Conservation (phyloP, 306 rosid species). For the Potentilla sterilis region DNA sequence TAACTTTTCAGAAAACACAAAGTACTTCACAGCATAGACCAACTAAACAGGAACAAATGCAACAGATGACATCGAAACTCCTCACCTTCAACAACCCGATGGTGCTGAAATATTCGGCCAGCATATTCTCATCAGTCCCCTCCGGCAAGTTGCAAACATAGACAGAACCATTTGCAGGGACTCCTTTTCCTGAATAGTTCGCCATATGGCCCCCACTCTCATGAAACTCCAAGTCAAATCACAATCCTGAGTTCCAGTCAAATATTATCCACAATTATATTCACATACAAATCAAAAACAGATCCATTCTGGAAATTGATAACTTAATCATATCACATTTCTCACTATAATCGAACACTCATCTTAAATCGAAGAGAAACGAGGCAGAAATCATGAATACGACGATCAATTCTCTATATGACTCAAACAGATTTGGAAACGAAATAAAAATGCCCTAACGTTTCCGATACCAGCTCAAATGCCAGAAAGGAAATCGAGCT, state of each 20-base stretch:
- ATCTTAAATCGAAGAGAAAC: background rate
- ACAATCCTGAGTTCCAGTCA: slow-evolving; percentile 28
- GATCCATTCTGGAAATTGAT: background rate
- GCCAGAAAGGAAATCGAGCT: background rate
- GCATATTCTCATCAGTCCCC: slow-evolving; percentile 79
- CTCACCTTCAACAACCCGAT: slow-evolving; percentile 88
- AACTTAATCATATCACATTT: background rate
- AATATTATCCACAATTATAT: background rate
- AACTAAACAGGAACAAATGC: background rate
- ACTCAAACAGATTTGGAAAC: slow-evolving; percentile 1
- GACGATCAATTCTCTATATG: background rate
- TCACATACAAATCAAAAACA: background rate
- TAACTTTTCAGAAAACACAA: background rate
- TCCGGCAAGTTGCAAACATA: slow-evolving; percentile 91
- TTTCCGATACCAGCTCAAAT: too few relatives aligned
- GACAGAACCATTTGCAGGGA: slow-evolving; percentile 76
- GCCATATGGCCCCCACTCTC: slow-evolving; percentile 76
- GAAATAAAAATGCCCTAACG: too few relatives aligned
- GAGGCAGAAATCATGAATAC: background rate
- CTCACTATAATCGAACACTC: background rate
- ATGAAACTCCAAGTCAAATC: slow-evolving; percentile 25
- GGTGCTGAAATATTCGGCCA: slow-evolving; percentile 94
- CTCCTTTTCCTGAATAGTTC: slow-evolving; percentile 58
- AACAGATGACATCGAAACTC: slow-evolving; percentile 19
- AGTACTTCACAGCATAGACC: background rate